These are phyloP conservation scores for Beauveria scarabaeidicola DNA, from an alignment of 2,329 filamentous ascomycete species.

Conservation along the genomic window DNA sequence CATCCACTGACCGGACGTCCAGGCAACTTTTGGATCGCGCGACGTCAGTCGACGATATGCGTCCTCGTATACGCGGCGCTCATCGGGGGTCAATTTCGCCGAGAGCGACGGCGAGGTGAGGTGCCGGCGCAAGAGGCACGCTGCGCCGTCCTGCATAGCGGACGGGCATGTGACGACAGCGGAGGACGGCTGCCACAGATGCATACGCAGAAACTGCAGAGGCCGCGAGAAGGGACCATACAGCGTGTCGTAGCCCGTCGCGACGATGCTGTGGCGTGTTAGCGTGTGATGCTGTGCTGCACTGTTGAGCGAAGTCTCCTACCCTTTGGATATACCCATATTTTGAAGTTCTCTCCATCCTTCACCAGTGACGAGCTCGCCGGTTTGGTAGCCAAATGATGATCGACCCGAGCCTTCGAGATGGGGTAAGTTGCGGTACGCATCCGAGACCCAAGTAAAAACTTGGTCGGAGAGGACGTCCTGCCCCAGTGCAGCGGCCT, in stretches of 20 bases:
- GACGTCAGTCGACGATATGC: conserved; percentile 46
- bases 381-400: conserved; percentile 51
- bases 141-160: conserved; percentile 58
- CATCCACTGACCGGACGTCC: conserved; percentile 75
- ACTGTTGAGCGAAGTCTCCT: conserved; percentile 5
- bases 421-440: conserved; percentile 56
- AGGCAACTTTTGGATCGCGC: conserved; percentile 40
- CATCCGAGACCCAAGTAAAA: conserved; percentile 52
- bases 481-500: conserved; percentile 39
- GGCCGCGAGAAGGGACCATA: conserved; percentile 44
- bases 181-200: conserved; percentile 51
- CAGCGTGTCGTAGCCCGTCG: conserved; percentile 49
- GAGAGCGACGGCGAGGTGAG: conserved; percentile 25
- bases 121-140: conserved; percentile 39
- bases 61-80: conserved; percentile 39
- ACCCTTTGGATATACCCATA: conserved; percentile 49
- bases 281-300: not conserved
- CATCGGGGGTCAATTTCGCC: conserved; percentile 18
- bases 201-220: conserved; percentile 48
- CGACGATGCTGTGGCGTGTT: conserved; percentile 37
- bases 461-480: conserved; percentile 45
- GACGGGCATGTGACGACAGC: conserved; percentile 57
- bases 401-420: conserved; percentile 48
- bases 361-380: conserved; percentile 53
- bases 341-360: conserved; percentile 58